Conservation (phyloP, 2,329 filamentous ascomycete species). For the Microdochium paspali region DNA sequence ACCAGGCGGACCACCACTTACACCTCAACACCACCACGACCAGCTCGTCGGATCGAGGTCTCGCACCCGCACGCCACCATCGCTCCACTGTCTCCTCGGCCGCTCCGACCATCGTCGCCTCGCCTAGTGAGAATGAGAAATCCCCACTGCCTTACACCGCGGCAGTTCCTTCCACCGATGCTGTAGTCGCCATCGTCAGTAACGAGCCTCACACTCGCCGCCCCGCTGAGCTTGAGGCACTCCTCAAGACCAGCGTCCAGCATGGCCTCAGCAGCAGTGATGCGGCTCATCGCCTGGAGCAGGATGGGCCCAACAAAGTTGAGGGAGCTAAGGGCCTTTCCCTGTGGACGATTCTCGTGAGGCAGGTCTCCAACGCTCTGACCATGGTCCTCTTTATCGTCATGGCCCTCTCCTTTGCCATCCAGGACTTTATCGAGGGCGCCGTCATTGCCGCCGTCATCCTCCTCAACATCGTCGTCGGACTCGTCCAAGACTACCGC, state of each 20-base stretch:
- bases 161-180: neutral
- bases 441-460: conserved; percentile 56
- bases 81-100: neutral
- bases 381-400: conserved; percentile 67
- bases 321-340: conserved; percentile 63
- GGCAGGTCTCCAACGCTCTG: conserved; percentile 69
- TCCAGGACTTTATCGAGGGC: conserved; percentile 54
- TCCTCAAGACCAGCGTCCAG: conserved; percentile 31
- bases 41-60: neutral
- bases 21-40: conserved; percentile 1
- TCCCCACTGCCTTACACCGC: neutral
- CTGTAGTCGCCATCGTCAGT: neutral
- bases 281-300: conserved; percentile 53
- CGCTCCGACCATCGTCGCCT: neutral
- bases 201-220: conserved; percentile 18
- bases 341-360: conserved; percentile 66
- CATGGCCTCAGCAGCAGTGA: conserved; percentile 56
- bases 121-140: conserved; percentile 1
- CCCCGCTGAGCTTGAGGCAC: conserved; percentile 16
- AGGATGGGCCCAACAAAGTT: conserved; percentile 62
- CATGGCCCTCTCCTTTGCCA: conserved; percentile 60
- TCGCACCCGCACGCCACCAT: neutral
- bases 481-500: conserved; percentile 51
- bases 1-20: conserved; percentile 2
- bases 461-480: conserved; percentile 57